phyloP scores from a whole-genome alignment of 2,329 filamentous ascomycete genomes.

The Dactylonectria estremocensis region DNA sequence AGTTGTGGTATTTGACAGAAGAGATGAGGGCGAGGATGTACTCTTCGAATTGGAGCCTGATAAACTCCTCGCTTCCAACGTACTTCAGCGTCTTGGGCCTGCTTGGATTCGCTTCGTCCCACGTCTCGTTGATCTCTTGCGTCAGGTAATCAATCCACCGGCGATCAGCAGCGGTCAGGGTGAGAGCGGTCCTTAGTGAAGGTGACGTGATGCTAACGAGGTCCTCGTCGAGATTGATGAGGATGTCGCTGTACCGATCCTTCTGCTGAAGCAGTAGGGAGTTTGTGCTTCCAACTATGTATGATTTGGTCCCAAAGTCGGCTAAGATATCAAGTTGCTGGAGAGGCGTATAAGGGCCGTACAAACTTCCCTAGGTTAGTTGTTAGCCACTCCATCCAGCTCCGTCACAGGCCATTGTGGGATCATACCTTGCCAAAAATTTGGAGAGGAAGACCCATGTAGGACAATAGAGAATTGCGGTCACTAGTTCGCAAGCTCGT shows the following conservation, averaged over 20 bases:
- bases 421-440: conserved; percentile 86
- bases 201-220: conserved; percentile 87
- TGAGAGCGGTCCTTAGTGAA: conserved; percentile 81
- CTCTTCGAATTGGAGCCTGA: conserved; percentile 96
- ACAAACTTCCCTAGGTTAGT: conserved; percentile 81
- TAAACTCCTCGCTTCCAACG: conserved; percentile 96
- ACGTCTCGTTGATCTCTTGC: conserved; percentile 94
- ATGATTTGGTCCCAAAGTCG: conserved; percentile 95
- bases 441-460: conserved; percentile 95
- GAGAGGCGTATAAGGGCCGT: conserved; percentile 95
- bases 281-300: conserved; percentile 97
- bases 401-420: background rate
- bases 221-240: conserved; percentile 95
- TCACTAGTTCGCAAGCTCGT: conserved; percentile 94
- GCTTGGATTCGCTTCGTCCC: conserved; percentile 92
- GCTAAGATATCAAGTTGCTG: conserved; percentile 96
- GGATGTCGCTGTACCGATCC: conserved; percentile 94
- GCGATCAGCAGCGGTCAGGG: conserved; percentile 87
- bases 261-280: conserved; percentile 93
- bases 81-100: conserved; percentile 96
- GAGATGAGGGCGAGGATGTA: conserved; percentile 93
- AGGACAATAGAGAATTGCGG: conserved; percentile 88
- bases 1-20: conserved; percentile 89
- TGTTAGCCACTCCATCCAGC: conserved; percentile 31
- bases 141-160: conserved; percentile 98